Evolutionary conservation across 108 stramenopile genomes (phyloP), one percentile per base, ranked within the genome.

Genomic region (Bacterosira constricta): DNA sequence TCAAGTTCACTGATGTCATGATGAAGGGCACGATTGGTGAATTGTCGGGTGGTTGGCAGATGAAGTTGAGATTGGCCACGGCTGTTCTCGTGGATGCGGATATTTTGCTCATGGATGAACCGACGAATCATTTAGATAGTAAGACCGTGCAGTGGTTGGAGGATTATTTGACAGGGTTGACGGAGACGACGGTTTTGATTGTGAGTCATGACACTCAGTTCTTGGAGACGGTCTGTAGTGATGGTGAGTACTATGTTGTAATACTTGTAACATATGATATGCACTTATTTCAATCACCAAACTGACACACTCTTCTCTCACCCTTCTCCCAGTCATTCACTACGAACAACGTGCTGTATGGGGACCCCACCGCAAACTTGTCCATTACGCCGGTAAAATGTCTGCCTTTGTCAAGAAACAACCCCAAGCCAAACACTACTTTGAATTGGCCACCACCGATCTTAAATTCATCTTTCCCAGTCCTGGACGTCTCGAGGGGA

Each of bases 41-140:
- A 32, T 77, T 99, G 62, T 93, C 90, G 8, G 99, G 99, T 11
- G 98, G 99, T 21, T 99, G 98, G 98, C 96, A 97, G 75, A 98
- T 99, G 98, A 98, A 98, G 62, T 75, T 94, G 20, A 65, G 89
- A 35, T 70, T 94, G 61, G 87, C 87, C 45, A 83, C 83, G 59
- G 93, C 93, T 38, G 88, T 93, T 38, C 66, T 94, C 36, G 71
- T 91, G 27, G 67, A 94, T 51, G 93, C 97, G 0, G 98, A 99
- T 66, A 97, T 99, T 73, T 86, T 96, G 36, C 68, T 98, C 11
- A 57, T 98, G 31, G 98, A 96, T 61, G 97, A 97, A 74, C 92
- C 94, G 23, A 91, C 93, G 15, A 91, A 94, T 80, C 93, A 94
- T 69, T 79, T 94, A 64, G 96, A 96, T 66, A 81, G 79, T 46